These are phyloP conservation scores for Hortiboletus rubellus DNA, from an alignment of 1,284 basidiomycete genomes.

Conservation along the genomic window DNA sequence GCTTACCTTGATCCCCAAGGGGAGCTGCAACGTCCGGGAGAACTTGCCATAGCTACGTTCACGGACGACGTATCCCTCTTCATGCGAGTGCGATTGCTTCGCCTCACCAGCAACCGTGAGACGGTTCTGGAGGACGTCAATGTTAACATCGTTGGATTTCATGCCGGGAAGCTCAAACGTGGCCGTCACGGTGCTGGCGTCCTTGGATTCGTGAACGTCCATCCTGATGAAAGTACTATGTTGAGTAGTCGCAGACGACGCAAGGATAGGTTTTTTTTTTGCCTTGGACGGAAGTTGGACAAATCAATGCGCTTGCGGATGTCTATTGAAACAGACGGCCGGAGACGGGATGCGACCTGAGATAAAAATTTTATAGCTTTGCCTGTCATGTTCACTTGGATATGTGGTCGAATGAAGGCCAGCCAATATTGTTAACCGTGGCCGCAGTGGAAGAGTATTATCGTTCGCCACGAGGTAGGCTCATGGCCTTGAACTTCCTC, in stretches of 20 bases:
- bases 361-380: no score
- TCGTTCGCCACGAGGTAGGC: no score
- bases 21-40: constrained; percentile 10
- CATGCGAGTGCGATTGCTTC: constrained; percentile 23
- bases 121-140: constrained; percentile 39
- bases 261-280: neutral
- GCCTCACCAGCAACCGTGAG: constrained; percentile 41
- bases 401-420: no score
- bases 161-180: constrained; percentile 43
- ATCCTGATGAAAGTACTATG: neutral
- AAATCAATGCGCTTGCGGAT: neutral
- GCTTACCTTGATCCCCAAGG: constrained; percentile 38
- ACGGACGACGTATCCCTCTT: constrained; percentile 33
- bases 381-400: no score
- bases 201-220: neutral
- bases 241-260: no score
- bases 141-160: constrained; percentile 40
- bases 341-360: neutral
- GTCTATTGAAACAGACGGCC: neutral
- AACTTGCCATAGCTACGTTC: constrained; percentile 41
- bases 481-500: no score
- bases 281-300: neutral
- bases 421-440: no score
- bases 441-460: no score
- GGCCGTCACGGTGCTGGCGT: neutral